Evolutionary conservation across 2,329 filamentous ascomycete species (phyloP).

Genomic region (Curvularia lunata): DNA sequence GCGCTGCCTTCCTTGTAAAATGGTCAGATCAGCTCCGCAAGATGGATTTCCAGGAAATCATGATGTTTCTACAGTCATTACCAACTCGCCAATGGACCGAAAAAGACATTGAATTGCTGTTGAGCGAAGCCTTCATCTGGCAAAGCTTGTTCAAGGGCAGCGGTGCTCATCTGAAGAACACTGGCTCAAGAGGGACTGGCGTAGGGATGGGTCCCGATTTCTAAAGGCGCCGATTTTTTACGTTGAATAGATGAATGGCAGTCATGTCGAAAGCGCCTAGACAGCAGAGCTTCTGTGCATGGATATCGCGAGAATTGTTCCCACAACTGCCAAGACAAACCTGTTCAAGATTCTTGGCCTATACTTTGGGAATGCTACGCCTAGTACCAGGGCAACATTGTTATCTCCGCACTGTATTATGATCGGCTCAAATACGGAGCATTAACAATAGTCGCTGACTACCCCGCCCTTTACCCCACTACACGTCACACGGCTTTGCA

Average conservation of each 20-base stretch:
- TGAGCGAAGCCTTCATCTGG: constrained; percentile 99
- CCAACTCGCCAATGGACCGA: constrained; percentile 95
- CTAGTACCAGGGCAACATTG: not conserved
- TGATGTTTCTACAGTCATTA: constrained; percentile 98
- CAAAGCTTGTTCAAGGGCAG: constrained; percentile 96
- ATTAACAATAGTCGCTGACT: constrained; percentile 14
- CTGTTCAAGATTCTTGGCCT: not conserved
- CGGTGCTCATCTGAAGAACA: constrained; percentile 75
- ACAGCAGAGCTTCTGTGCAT: not conserved
- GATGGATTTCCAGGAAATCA: constrained; percentile 98
- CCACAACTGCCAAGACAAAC: not conserved
- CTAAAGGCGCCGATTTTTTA: constrained; percentile 23
- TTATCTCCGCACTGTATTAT: constrained; percentile 1
- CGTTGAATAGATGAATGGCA: constrained; percentile 13
- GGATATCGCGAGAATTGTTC: not conserved
- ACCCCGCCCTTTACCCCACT: constrained; percentile 34
- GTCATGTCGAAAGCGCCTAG: not conserved
- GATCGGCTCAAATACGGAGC: constrained; percentile 14
- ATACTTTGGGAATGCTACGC: not conserved
- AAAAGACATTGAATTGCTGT: constrained; percentile 93
- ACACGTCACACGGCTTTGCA: constrained; percentile 23
- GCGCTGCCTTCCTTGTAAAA: constrained; percentile 95
- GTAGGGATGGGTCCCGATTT: constrained; percentile 50
- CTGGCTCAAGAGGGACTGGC: constrained; percentile 40
- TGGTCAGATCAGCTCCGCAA: constrained; percentile 94